A percentile compares a stretch with the other conserved stretches of the same genome.
Evolutionary conservation across 73 alveolate species (phyloP).

Genomic region (Tetrahymena borealis): DNA sequence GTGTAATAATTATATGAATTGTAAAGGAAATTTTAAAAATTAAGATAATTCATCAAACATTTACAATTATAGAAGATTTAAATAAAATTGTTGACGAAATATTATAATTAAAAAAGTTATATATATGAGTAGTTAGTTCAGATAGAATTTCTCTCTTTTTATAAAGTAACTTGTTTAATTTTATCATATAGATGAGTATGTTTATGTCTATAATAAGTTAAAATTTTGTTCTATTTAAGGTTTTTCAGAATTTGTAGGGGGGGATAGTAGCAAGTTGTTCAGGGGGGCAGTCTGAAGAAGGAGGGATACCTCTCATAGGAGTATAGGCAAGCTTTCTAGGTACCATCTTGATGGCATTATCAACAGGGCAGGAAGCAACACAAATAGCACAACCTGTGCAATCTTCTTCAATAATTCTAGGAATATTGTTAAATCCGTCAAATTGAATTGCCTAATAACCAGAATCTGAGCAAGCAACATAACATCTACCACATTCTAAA

Average conservation of each 20-base stretch:
- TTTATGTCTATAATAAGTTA: too few species aligned
- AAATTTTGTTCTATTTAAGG: too few species aligned
- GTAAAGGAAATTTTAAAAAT: too few species aligned
- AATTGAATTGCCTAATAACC: slow-evolving; percentile 52
- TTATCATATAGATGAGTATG: too few species aligned
- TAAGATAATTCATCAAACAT: too few species aligned
- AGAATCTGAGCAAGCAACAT: slow-evolving; percentile 49
- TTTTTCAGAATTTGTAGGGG: slow-evolving; percentile 8
- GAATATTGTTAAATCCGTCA: slow-evolving; percentile 41
- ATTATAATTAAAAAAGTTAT: too few species aligned
- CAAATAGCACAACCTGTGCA: slow-evolving; percentile 61
- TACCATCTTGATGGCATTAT: slow-evolving; percentile 48
- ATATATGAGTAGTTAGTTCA: too few species aligned
- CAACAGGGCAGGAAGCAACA: slow-evolving; percentile 58
- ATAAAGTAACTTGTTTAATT: too few species aligned
- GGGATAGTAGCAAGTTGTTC: slow-evolving; percentile 15
- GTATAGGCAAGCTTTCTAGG: slow-evolving; percentile 34
- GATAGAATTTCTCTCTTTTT: too few species aligned
- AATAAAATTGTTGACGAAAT: too few species aligned
- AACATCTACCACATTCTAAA: slow-evolving; percentile 52
- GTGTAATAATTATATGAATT: too few species aligned
- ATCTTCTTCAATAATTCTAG: slow-evolving; percentile 44
- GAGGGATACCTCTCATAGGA: slow-evolving; percentile 48
- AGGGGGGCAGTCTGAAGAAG: slow-evolving; percentile 33
- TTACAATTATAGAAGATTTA: too few species aligned